A percentile compares a stretch with the other conserved stretches of the same genome.
These are phyloP conservation scores for Microthyrium microscopicum DNA, from an alignment of 2,329 filamentous ascomycete species.

Conservation along the genomic window DNA sequence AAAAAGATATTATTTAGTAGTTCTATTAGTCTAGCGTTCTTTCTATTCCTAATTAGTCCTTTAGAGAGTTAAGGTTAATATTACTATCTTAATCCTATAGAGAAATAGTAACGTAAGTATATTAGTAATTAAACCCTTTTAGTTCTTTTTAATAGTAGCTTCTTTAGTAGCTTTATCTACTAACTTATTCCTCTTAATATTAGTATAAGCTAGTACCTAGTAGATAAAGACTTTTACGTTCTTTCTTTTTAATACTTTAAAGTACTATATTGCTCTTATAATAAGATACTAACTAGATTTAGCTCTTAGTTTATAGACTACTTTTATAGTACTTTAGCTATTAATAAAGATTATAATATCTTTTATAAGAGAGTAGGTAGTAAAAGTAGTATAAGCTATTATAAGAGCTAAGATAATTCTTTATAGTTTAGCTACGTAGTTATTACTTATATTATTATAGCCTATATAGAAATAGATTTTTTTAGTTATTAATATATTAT, in stretches of 20 bases:
- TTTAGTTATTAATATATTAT: constrained; percentile 6
- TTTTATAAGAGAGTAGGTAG: background rate
- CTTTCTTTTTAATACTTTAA: constrained; percentile 9
- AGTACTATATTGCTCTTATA: constrained; percentile 11
- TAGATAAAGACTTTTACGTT: constrained; percentile 10
- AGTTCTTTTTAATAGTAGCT: too few species aligned
- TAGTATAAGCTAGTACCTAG: constrained; percentile 11
- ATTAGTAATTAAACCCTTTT: too few species aligned
- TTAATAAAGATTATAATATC: constrained; percentile 15
- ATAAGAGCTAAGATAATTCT: background rate
- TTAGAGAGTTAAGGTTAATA: too few species aligned
- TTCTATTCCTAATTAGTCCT: too few species aligned
- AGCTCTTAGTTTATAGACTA: constrained; percentile 13
- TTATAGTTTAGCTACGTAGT: background rate
- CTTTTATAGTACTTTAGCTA: constrained; percentile 18
- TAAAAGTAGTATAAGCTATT: background rate
- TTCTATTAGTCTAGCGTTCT: too few species aligned
- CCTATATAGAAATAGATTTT: background rate
- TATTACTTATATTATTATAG: background rate
- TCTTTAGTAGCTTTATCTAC: constrained; percentile 12
- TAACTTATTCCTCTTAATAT: constrained; percentile 11
- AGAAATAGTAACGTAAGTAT: too few species aligned
- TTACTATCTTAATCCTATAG: too few species aligned
- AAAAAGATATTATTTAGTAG: too few species aligned
- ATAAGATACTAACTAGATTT: constrained; percentile 17